These are phyloP conservation scores for Globisporangium parvum DNA, from an alignment of 352 stramenopile genomes.

Conservation along the genomic window DNA sequence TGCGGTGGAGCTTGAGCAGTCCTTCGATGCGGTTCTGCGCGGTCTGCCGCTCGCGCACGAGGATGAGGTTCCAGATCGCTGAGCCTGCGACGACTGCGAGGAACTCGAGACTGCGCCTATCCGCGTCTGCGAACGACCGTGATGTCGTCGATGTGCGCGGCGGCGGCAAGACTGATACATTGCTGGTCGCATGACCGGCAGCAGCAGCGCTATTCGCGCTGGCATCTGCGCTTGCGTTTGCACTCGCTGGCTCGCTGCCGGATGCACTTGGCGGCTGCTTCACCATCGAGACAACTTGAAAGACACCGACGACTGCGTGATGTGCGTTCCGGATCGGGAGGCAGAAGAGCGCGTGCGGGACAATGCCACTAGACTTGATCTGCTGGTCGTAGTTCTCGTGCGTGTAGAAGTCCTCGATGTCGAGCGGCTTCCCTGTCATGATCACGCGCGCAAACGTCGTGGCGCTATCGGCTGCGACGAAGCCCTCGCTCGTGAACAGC, in stretches of 20 bases:
- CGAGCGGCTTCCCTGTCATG: conserved; percentile 50
- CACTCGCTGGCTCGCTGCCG: neutral
- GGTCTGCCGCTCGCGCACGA: conserved; percentile 55
- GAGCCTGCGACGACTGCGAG: conserved; percentile 44
- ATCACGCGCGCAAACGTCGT: conserved; percentile 63
- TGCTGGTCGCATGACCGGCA: neutral
- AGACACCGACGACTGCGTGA: conserved; percentile 42
- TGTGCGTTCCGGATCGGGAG: conserved; percentile 67
- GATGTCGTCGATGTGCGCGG: neutral
- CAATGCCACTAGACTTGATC: conserved; percentile 29
- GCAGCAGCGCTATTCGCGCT: neutral
- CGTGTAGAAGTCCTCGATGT: conserved; percentile 54
- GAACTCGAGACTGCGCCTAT: conserved; percentile 22
- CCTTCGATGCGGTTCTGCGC: conserved; percentile 66
- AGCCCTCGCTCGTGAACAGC: conserved; percentile 45
- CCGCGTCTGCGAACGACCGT: conserved; percentile 30
- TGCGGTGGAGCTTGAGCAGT: conserved; percentile 60
- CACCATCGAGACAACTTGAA: conserved; percentile 34
- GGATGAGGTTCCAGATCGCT: conserved; percentile 62
- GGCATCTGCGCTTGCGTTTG: neutral
- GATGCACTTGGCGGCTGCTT: conserved; percentile 1
- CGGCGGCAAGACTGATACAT: neutral
- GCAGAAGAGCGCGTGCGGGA: conserved; percentile 43
- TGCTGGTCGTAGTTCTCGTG: conserved; percentile 47
- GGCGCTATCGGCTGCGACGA: conserved; percentile 43